Conservation (phyloP, 1,139 yeast genomes). For the Neolecta irregularis region DNA sequence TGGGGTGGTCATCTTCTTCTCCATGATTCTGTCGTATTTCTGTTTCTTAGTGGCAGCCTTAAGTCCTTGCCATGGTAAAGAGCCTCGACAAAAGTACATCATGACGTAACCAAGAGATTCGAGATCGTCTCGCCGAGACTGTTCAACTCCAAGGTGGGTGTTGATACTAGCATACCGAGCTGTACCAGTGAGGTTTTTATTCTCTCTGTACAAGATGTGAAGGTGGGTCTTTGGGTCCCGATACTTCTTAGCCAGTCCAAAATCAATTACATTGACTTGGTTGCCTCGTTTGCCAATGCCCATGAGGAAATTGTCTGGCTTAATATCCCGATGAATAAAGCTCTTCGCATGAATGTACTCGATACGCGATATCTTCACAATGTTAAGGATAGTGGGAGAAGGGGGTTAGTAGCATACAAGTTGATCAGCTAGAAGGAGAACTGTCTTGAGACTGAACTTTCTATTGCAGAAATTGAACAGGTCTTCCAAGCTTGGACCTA, state of each 20-base stretch:
- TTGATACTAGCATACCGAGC: conserved; percentile 93
- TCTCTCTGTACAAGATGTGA: conserved; percentile 92
- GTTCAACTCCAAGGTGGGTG: conserved; percentile 94
- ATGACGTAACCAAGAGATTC: conserved; percentile 94
- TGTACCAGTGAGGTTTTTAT: conserved; percentile 90
- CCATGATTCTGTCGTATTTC: conserved; percentile 92
- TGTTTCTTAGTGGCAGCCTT: conserved; percentile 97
- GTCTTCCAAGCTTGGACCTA: conserved; percentile 93
- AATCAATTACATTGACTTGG: conserved; percentile 90
- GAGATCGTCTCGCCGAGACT: conserved; percentile 87
- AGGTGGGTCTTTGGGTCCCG: conserved; percentile 91
- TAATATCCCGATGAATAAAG: conserved; percentile 74
- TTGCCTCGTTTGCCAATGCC: conserved; percentile 93
- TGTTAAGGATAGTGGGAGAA: neutral
- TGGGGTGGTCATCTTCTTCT: conserved; percentile 86
- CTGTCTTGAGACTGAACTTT: conserved; percentile 85
- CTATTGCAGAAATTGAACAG: conserved; percentile 78
- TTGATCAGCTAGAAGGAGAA: conserved; percentile 82
- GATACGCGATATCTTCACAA: conserved; percentile 50
- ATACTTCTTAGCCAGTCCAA: conserved; percentile 92
- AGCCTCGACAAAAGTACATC: conserved; percentile 83
- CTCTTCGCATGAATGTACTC: conserved; percentile 93
- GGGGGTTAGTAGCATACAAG: conserved; percentile 24
- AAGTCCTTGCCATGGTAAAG: conserved; percentile 96
- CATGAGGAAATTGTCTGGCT: conserved; percentile 93